Evolutionary conservation across 441 rosid genomes (phyloP).

Genomic region (Codiaeum variegatum): DNA sequence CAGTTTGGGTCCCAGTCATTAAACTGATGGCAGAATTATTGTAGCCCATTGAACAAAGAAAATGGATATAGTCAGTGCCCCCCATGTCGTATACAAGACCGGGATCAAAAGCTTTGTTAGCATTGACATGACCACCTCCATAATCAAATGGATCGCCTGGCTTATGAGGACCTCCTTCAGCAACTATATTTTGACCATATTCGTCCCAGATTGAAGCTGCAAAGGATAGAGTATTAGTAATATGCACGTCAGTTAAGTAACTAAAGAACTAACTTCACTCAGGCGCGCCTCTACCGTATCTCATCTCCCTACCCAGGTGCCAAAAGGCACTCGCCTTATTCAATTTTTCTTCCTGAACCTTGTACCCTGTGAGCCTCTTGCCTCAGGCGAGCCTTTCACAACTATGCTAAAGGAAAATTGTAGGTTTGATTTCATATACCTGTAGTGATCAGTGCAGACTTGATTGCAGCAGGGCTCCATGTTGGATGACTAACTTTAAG

Average conservation of each 20-base stretch:
- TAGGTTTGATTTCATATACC: conserved; percentile 21
- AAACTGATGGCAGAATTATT: conserved; percentile 39
- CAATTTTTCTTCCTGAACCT: no score
- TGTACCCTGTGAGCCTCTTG: no score
- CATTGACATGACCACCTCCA: conserved; percentile 46
- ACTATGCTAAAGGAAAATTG: background rate
- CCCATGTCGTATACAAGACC: conserved; percentile 34
- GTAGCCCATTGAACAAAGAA: conserved; percentile 40
- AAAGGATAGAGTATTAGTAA: background rate
- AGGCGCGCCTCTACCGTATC: no score
- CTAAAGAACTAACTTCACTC: no score
- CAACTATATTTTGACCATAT: conserved; percentile 33
- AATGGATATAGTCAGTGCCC: conserved; percentile 25
- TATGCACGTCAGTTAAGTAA: background rate
- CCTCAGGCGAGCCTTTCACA: no score
- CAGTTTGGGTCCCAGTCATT: conserved; percentile 28
- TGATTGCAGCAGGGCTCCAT: conserved; percentile 78
- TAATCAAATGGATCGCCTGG: conserved; percentile 49
- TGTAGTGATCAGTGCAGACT: conserved; percentile 77
- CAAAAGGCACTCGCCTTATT: no score
- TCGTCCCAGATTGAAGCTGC: conserved; percentile 43
- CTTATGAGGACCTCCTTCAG: conserved; percentile 54
- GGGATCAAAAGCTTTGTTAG: conserved; percentile 33
- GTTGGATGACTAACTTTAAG: conserved; percentile 57
- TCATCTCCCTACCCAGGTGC: no score